A percentile compares a stretch with the other conserved stretches of the same genome.
Conservation (phyloP, 768 basidiomycete genomes). For the Tylopilus vinaceipallidus region DNA sequence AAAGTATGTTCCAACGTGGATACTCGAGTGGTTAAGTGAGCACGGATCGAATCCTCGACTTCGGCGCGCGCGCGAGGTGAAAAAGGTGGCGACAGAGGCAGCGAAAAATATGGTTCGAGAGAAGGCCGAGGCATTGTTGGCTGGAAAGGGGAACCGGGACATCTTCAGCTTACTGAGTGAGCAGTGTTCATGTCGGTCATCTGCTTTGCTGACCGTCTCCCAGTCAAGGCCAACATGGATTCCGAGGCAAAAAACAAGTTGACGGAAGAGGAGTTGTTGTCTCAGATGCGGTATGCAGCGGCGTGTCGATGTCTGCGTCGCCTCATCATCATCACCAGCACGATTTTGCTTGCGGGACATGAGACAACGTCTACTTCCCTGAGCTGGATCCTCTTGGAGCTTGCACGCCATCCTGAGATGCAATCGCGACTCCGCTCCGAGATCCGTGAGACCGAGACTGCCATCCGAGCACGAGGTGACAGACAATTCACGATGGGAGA, state of each 20-base stretch:
- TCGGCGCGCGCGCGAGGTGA: conserved; percentile 14
- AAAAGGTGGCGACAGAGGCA: background rate
- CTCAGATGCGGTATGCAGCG: conserved; percentile 21
- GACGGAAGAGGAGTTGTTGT: conserved; percentile 14
- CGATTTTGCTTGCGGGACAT: conserved; percentile 51
- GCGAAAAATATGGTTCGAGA: conserved; percentile 20
- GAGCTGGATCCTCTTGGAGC: conserved; percentile 61
- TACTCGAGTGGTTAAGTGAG: conserved; percentile 36
- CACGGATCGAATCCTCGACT: conserved; percentile 24
- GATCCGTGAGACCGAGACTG: conserved; percentile 11
- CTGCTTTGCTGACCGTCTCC: background rate
- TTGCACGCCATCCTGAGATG: conserved; percentile 54
- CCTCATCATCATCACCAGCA: conserved; percentile 25
- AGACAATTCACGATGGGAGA: conserved; percentile 33
- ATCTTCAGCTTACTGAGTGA: conserved; percentile 39
- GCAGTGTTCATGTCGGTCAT: background rate
- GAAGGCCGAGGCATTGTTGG: conserved; percentile 12
- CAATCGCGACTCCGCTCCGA: conserved; percentile 56
- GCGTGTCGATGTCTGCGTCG: background rate
- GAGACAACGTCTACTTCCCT: conserved; percentile 62
- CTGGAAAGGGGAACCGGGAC: conserved; percentile 16
- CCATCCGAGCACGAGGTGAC: conserved; percentile 9
- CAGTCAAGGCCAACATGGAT: conserved; percentile 32
- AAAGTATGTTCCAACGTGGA: conserved; percentile 12
- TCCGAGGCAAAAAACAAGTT: conserved; percentile 3